A percentile compares a stretch with the other conserved stretches of the same genome.
phyloP scores from a whole-genome alignment of 441 rosid genomes.

The Melastoma candidum region DNA sequence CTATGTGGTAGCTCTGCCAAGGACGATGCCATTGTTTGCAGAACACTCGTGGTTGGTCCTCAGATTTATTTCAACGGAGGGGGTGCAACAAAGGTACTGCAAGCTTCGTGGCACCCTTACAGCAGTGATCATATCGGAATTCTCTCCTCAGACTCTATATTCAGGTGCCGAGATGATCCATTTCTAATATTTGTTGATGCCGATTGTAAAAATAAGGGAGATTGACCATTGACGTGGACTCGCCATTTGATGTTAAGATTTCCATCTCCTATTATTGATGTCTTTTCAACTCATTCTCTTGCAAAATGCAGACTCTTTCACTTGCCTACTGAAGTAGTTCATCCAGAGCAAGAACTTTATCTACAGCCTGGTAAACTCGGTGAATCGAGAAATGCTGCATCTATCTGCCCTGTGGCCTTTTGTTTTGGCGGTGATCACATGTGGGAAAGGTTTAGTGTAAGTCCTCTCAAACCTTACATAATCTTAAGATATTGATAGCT shows the following conservation, averaged over 20 bases:
- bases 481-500: background rate
- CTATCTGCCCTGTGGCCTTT: conserved; percentile 79
- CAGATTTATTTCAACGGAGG: conserved; percentile 48
- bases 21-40: conserved; percentile 55
- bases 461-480: conserved; percentile 20
- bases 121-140: conserved; percentile 82
- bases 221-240: conserved; percentile 2
- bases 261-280: no score
- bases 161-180: conserved; percentile 42
- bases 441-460: conserved; percentile 95
- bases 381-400: conserved; percentile 59
- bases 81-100: conserved; percentile 43
- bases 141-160: conserved; percentile 89
- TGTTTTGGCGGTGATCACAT: conserved; percentile 84
- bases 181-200: background rate
- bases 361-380: conserved; percentile 85
- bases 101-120: conserved; percentile 81
- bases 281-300: no score
- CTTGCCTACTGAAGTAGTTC: conserved; percentile 57
- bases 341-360: conserved; percentile 93
- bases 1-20: conserved; percentile 59
- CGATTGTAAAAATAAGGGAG: background rate
- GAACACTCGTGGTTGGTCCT: conserved; percentile 68
- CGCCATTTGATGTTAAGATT: background rate
- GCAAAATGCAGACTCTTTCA: conserved; percentile 51